Evolutionary conservation across 352 stramenopile species (phyloP), one percentile per base, ranked within the genome.

Genomic region (Globisporangium sylvaticum): DNA sequence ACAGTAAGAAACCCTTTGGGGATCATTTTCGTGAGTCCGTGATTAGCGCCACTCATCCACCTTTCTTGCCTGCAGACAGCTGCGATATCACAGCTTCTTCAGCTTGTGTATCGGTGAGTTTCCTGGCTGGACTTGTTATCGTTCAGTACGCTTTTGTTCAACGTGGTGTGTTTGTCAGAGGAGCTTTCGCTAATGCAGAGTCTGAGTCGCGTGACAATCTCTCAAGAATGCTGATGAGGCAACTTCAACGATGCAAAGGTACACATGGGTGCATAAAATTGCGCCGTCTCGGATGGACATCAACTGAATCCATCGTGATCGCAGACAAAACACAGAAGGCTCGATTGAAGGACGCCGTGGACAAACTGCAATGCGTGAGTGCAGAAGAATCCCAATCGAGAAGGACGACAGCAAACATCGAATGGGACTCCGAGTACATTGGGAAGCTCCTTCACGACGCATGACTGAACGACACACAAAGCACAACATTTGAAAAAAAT

Each of bases 221-320:
- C 20, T 29, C 39, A 15, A 24, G 15, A 2, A 25, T 65, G 20
- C 59, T 65, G 37, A 29, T 6, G 29, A 58, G 14, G 22, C 61
- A 66, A 20, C 61, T 66, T 24, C 61, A 66, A 59, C 44, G 46
- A 25, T 50, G 39, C 18, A 42, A 56, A 66, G n/a, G 46, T 66
- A 42, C 42, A n/a, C 32, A 34, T 54, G 34, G 24, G 14, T 44
- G 56, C 56, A 37, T 52, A 18, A 44, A 44, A 20, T 44, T 44
- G 12, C 8, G n/a, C n/a, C 24, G n/a, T 22, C 46, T 24, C 24
- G 31, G 22, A 25, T 18, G n/a, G 27, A 12, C 12, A 15, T 56
- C 32, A 4, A 29, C 14, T 20, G 34, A 39, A 29, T n/a, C 24
- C 22, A 56, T 10, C n/a, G 15, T 29, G 25, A 37, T 37, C 25